Conservation (phyloP, 441 rosid species). For the Melastoma candidum region DNA sequence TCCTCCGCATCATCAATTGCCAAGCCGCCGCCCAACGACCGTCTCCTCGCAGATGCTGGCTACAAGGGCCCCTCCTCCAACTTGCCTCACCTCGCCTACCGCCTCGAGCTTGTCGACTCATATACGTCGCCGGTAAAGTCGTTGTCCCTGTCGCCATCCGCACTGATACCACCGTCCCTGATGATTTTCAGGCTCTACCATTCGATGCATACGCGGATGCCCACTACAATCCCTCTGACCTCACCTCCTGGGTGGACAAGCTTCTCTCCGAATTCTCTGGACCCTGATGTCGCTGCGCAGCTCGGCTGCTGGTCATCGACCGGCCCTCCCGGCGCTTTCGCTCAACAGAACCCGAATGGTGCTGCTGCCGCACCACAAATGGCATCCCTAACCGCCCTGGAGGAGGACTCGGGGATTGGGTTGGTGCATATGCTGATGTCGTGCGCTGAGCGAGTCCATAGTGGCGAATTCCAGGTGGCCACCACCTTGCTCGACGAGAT, state of each 20-base stretch:
- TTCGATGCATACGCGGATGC: slow-evolving; percentile 11
- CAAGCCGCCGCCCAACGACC: slow-evolving; percentile 32
- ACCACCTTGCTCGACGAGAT: too few species aligned
- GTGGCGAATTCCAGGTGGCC: too few species aligned
- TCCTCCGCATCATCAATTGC: slow-evolving; percentile 13
- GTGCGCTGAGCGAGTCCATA: too few species aligned
- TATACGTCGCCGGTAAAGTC: slow-evolving; percentile 28
- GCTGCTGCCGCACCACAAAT: background rate
- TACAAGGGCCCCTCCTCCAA: slow-evolving; percentile 56
- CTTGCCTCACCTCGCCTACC: slow-evolving; percentile 50
- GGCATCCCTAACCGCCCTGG: too few species aligned
- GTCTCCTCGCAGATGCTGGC: slow-evolving; percentile 55
- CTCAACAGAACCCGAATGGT: slow-evolving; percentile 11
- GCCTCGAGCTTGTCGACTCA: slow-evolving; percentile 58
- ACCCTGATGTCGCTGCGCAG: slow-evolving; percentile 29
- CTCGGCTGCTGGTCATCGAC: too few species aligned
- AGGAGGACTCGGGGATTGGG: too few species aligned
- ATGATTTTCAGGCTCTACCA: too few species aligned
- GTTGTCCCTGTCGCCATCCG: slow-evolving; percentile 29
- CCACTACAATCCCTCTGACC: slow-evolving; percentile 62
- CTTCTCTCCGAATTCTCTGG: slow-evolving; percentile 44
- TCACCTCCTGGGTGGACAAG: slow-evolving; percentile 56
- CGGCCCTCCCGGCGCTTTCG: slow-evolving; percentile 13
- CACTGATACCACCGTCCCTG: too few species aligned
- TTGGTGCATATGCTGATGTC: too few species aligned